These are phyloP conservation scores for Penicillium lagena DNA, from an alignment of 495 filamentous ascomycete species.

Conservation along the genomic window DNA sequence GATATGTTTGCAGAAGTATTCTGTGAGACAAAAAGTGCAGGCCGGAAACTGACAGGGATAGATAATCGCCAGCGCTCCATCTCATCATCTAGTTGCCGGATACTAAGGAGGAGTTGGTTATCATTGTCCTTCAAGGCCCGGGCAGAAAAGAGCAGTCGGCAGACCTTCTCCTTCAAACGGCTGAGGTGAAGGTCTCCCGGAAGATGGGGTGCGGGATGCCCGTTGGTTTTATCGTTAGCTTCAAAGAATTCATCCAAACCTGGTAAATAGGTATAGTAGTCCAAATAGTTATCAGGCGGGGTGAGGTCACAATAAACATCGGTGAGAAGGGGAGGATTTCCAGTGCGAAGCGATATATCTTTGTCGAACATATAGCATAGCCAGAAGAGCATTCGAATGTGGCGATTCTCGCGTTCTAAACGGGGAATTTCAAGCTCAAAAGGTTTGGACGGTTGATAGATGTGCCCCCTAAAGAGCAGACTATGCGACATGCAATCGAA, in stretches of 20 bases:
- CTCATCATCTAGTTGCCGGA: slow-evolving; percentile 11
- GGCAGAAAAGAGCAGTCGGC: slow-evolving; percentile 6
- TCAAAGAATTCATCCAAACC: background rate
- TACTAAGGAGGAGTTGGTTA: slow-evolving; percentile 8
- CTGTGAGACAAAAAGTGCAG: slow-evolving; percentile 8
- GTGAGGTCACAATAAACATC: slow-evolving; percentile 22
- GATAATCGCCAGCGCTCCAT: slow-evolving; percentile 13
- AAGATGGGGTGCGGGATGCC: background rate
- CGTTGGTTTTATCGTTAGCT: background rate
- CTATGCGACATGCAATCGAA: slow-evolving; percentile 8
- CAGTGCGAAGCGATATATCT: slow-evolving; percentile 19
- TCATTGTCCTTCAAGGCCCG: slow-evolving; percentile 3
- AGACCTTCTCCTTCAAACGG: slow-evolving; percentile 11
- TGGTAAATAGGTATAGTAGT: slow-evolving; percentile 2
- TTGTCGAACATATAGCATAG: slow-evolving; percentile 25
- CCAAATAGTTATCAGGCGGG: slow-evolving; percentile 1
- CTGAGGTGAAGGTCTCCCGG: slow-evolving; percentile 7
- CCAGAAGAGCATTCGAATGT: slow-evolving; percentile 25
- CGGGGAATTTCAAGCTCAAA: background rate
- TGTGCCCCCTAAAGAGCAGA: slow-evolving; percentile 8
- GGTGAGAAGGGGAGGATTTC: slow-evolving; percentile 15
- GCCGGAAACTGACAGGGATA: slow-evolving; percentile 5
- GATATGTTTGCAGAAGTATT: background rate
- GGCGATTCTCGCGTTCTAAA: slow-evolving; percentile 1
- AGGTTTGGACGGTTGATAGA: background rate